Conservation (phyloP, 257 asterid species). For the Petunia secreta region DNA sequence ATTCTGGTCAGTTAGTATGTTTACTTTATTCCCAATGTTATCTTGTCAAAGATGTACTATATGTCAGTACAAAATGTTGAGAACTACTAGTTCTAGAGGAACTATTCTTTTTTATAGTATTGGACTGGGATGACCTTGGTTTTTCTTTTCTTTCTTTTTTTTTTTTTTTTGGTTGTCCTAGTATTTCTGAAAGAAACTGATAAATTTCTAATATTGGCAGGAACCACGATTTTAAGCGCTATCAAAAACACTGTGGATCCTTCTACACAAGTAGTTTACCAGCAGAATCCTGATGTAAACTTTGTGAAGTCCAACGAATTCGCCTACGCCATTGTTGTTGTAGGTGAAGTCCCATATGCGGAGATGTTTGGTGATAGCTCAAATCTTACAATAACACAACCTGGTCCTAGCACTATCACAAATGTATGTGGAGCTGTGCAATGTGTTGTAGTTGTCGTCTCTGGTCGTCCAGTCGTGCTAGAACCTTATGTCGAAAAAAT, state of each 20-base stretch:
- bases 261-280: slow-evolving; percentile 31
- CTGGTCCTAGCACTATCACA: slow-evolving; percentile 31
- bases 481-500: slow-evolving; percentile 20
- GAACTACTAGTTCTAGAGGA: too few relatives aligned
- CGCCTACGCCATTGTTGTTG: slow-evolving; percentile 31
- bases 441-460: slow-evolving; percentile 25
- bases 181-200: background rate
- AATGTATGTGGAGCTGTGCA: slow-evolving; percentile 30
- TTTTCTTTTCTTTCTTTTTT: too few relatives aligned
- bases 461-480: slow-evolving; percentile 36
- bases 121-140: too few relatives aligned
- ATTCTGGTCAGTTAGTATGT: too few relatives aligned
- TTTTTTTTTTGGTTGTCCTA: too few relatives aligned
- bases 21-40: too few relatives aligned
- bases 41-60: too few relatives aligned
- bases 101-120: too few relatives aligned
- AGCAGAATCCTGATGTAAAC: slow-evolving; percentile 25
- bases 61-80: too few relatives aligned
- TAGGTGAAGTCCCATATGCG: slow-evolving; percentile 35
- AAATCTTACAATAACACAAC: slow-evolving; percentile 31
- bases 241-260: slow-evolving; percentile 34
- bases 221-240: slow-evolving; percentile 32
- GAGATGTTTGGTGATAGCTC: slow-evolving; percentile 32
- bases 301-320: slow-evolving; percentile 28
- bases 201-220: background rate